phyloP scores from a whole-genome alignment of 805 yeast species.

The Saturnispora sekii region DNA sequence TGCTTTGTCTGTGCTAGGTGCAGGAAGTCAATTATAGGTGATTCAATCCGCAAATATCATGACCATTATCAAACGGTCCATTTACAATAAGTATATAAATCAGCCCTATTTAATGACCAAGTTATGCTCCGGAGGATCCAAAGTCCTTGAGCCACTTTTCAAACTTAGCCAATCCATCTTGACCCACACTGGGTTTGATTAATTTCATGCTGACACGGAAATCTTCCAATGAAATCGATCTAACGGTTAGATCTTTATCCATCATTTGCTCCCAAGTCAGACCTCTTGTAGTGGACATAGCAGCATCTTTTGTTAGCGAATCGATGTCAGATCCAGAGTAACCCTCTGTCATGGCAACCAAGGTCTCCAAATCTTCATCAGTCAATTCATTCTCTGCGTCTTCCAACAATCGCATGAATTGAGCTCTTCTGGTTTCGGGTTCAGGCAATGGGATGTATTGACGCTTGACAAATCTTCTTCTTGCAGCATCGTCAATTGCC shows the following conservation, averaged over 20 bases:
- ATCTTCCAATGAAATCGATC: constrained; percentile 67
- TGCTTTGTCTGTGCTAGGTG: not conserved
- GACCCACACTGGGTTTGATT: constrained; percentile 81
- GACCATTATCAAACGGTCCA: not conserved
- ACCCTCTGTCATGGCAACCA: constrained; percentile 50
- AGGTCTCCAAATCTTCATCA: constrained; percentile 49
- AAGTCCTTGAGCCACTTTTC: constrained; percentile 83
- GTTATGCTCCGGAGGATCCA: constrained; percentile 79
- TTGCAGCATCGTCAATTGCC: constrained; percentile 95
- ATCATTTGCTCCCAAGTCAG: constrained; percentile 73
- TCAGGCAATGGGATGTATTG: constrained; percentile 95
- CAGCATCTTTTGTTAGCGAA: constrained; percentile 90
- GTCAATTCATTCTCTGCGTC: constrained; percentile 65
- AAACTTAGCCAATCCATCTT: constrained; percentile 67
- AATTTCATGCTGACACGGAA: constrained; percentile 66
- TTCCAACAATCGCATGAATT: constrained; percentile 54
- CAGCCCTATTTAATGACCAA: not conserved
- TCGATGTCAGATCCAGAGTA: constrained; percentile 93
- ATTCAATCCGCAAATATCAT: not conserved
- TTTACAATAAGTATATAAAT: not conserved
- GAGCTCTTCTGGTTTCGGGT: constrained; percentile 65
- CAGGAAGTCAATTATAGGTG: not conserved
- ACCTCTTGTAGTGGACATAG: constrained; percentile 93
- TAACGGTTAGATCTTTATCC: constrained; percentile 62
- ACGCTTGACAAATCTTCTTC: constrained; percentile 84